Conservation (phyloP, 768 basidiomycete species). For the Pleurotus ostreatus region DNA sequence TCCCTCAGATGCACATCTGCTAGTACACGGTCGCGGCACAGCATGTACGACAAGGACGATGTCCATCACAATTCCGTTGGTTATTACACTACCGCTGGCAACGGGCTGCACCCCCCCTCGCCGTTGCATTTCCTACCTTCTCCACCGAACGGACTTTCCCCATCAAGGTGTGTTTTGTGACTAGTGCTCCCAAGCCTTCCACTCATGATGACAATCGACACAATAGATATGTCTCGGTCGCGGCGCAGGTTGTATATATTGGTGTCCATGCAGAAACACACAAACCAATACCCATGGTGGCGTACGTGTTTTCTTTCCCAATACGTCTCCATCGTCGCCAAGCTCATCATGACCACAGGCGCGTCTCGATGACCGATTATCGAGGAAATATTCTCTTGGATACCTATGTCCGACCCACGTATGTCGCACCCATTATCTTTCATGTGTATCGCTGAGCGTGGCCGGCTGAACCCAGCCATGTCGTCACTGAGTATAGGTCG, state of each 20-base stretch:
- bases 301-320: conserved; percentile 29
- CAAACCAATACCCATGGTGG: conserved; percentile 44
- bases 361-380: conserved; percentile 49
- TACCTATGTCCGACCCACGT: conserved; percentile 53
- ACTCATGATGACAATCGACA: too few species aligned
- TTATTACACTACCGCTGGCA: neutral
- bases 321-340: too few species aligned
- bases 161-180: neutral
- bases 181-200: too few species aligned
- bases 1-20: neutral
- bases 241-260: conserved; percentile 39
- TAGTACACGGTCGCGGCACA: neutral
- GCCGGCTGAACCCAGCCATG: conserved; percentile 29
- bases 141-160: neutral
- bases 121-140: neutral
- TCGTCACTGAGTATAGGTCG: conserved; percentile 42
- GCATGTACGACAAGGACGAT: conserved; percentile 2
- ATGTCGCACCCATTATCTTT: conserved; percentile 16
- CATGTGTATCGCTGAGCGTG: neutral
- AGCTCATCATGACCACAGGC: conserved; percentile 24
- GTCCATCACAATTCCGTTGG: neutral
- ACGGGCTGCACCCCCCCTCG: neutral
- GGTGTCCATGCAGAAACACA: conserved; percentile 20
- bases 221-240: conserved; percentile 43
- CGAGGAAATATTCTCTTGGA: conserved; percentile 41